Base-by-base conservation (phyloP, 805 yeast genomes). In the Candida andamanensis region DNA sequence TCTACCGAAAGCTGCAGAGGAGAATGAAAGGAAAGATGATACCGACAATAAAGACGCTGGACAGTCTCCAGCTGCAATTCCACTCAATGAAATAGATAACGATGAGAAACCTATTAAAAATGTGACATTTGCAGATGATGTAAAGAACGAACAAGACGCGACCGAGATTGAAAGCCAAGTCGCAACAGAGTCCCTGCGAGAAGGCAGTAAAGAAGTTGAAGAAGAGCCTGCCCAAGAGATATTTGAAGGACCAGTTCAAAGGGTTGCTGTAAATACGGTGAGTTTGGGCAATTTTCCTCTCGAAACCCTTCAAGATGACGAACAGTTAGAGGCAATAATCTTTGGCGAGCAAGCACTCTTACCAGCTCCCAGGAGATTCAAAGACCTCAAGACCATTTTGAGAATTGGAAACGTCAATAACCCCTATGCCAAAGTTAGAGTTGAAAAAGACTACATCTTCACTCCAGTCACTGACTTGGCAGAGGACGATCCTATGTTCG, bases 191-290 rank as follows among this genome's bases (percentile, higher is more conserved):
- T 6, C 17, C 4, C 17, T 25, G 7, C 15, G 22, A 9, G 32
- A 32, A n/a, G 24, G 18, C 20, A 19, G 14, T n/a, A 25, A 33
- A 22, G 26, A 29, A 27, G 20, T 12, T n/a, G 23, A 10, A 12
- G 14, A 31, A 11, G 35, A 33, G 21, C 31, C 20, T 14, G 38
- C 33, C 15, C 44, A 49, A 7, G 53, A 49, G 17, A 39, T 63
- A 0, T 76, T 67, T 44, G 80, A 78, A 51, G 95, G 95, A 0
- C 95, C 95, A 1, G 54, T 63, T 2, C 86, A 78, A 46, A 66
- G 66, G 32, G 76, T 80, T 2, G 66, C 76, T 1, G 64, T 73
- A 21, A 76, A 79, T 43, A 61, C 61, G 24, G 52, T 85, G 0
- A 64, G 74, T 2, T 59, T 83, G 27, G 66, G 76, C 37, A 72